A percentile compares a stretch with the other conserved stretches of the same genome.
phyloP scores from a whole-genome alignment of 306 rosid species.

The Cicer yamashitae region DNA sequence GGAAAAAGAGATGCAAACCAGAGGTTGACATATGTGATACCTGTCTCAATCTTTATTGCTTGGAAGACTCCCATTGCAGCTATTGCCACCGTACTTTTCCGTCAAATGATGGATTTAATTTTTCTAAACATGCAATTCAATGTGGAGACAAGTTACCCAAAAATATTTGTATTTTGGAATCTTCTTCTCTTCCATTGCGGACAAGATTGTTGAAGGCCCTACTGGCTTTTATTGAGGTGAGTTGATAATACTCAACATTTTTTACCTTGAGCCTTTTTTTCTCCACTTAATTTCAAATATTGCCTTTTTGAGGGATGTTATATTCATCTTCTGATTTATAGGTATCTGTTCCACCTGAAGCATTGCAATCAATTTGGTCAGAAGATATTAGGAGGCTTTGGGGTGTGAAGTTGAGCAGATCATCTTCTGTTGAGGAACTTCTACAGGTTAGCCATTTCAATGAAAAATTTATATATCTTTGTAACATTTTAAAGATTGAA shows the following conservation, averaged over 20 bases:
- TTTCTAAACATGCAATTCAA: slow-evolving; percentile 67
- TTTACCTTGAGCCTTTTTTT: not conserved
- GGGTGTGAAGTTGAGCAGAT: slow-evolving; percentile 72
- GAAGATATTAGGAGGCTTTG: slow-evolving; percentile 67
- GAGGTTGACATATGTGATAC: slow-evolving; percentile 71
- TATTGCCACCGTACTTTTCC: slow-evolving; percentile 74
- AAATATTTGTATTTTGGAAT: slow-evolving; percentile 57
- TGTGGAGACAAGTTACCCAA: slow-evolving; percentile 60
- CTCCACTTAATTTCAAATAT: slow-evolving; percentile 17
- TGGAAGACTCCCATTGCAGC: slow-evolving; percentile 79
- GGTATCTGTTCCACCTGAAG: slow-evolving; percentile 79
- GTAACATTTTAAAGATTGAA: not conserved
- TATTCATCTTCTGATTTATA: slow-evolving; percentile 48
- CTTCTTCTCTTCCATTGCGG: slow-evolving; percentile 73
- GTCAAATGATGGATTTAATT: slow-evolving; percentile 52
- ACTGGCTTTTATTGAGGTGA: slow-evolving; percentile 79
- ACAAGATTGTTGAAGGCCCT: slow-evolving; percentile 77
- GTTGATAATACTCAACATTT: slow-evolving; percentile 39
- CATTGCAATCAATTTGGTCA: slow-evolving; percentile 78
- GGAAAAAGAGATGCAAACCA: slow-evolving; percentile 69
- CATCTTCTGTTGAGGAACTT: slow-evolving; percentile 74
- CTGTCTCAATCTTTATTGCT: slow-evolving; percentile 67
- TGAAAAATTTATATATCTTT: slow-evolving; percentile 20
- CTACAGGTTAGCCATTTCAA: slow-evolving; percentile 62
- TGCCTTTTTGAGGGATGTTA: not conserved